Evolutionary conservation across 805 yeast genomes (phyloP).

Genomic region (Teunomyces stri): DNA sequence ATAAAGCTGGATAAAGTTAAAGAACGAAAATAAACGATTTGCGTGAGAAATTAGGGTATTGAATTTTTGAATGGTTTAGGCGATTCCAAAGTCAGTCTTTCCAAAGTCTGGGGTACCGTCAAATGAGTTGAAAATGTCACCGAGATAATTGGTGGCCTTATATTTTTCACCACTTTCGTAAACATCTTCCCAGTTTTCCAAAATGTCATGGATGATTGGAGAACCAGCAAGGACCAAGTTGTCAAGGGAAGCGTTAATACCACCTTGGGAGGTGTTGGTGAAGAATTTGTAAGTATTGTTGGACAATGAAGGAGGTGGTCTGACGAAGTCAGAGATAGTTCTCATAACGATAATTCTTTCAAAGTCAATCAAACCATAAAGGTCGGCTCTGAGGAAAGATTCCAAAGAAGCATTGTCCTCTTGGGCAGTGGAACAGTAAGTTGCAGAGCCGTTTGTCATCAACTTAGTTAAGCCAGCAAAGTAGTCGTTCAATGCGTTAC

Average conservation of each 20-base stretch:
- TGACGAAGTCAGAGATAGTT: conserved; percentile 57
- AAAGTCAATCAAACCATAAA: conserved; percentile 54
- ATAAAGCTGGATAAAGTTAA: background rate
- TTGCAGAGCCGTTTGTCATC: conserved; percentile 58
- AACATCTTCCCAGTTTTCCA: conserved; percentile 46
- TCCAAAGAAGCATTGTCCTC: conserved; percentile 68
- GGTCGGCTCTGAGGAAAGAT: conserved; percentile 53
- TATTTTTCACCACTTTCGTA: conserved; percentile 32
- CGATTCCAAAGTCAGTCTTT: conserved; percentile 21
- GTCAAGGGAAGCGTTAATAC: conserved; percentile 44
- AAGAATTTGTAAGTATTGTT: conserved; percentile 51
- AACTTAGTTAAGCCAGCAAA: conserved; percentile 46
- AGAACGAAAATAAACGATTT: background rate
- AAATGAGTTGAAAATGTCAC: conserved; percentile 58
- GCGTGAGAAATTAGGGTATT: background rate
- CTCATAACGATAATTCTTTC: conserved; percentile 58
- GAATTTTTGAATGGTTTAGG: conserved; percentile 10
- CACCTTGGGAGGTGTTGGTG: conserved; percentile 50
- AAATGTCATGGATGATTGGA: conserved; percentile 53
- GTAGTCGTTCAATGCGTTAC: conserved; percentile 49
- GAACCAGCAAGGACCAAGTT: conserved; percentile 54
- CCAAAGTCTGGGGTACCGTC: conserved; percentile 46
- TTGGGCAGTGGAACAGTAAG: conserved; percentile 61
- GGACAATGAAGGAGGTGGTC: conserved; percentile 47
- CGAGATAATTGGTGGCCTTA: conserved; percentile 53